Evolutionary conservation across 225 moss, liverwort and hornwort genomes (phyloP).

Genomic region (Marchantia polymorpha): DNA sequence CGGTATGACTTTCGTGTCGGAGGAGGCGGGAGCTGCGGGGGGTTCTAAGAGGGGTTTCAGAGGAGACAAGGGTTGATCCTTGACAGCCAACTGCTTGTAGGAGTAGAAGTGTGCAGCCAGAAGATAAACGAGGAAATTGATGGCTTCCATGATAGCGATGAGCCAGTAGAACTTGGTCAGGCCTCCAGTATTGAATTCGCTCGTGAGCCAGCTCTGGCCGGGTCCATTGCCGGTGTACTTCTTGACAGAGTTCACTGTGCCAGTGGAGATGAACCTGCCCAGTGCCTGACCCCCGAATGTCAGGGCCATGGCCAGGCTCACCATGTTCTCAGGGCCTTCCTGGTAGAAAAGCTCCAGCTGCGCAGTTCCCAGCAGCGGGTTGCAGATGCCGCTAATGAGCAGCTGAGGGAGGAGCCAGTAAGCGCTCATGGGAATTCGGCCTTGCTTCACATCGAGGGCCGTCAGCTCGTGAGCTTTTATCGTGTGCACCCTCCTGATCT

Average conservation of each 20-base stretch:
- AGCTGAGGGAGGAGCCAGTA: constrained; percentile 64
- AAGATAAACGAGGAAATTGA: constrained; percentile 24
- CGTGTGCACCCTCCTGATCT: constrained; percentile 39
- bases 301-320: constrained; percentile 61
- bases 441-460: constrained; percentile 23
- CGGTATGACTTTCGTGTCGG: too few species aligned
- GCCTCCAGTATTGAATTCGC: constrained; percentile 34
- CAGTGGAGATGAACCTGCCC: constrained; percentile 37
- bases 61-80: neutral
- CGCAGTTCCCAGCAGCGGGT: constrained; percentile 61
- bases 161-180: constrained; percentile 35
- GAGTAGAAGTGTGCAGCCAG: constrained; percentile 17
- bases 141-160: constrained; percentile 17
- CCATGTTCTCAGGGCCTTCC: constrained; percentile 67
- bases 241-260: constrained; percentile 32
- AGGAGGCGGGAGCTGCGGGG: too few species aligned
- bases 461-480: neutral
- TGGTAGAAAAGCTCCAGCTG: constrained; percentile 66
- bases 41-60: too few species aligned
- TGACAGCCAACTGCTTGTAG: constrained; percentile 23
- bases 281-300: constrained; percentile 47
- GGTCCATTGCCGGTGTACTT: constrained; percentile 4
- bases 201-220: constrained; percentile 25
- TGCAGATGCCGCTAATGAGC: constrained; percentile 54
- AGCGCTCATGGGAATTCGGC: constrained; percentile 34